Conservation (phyloP, 441 rosid genomes). For the Mallotus repandus region DNA sequence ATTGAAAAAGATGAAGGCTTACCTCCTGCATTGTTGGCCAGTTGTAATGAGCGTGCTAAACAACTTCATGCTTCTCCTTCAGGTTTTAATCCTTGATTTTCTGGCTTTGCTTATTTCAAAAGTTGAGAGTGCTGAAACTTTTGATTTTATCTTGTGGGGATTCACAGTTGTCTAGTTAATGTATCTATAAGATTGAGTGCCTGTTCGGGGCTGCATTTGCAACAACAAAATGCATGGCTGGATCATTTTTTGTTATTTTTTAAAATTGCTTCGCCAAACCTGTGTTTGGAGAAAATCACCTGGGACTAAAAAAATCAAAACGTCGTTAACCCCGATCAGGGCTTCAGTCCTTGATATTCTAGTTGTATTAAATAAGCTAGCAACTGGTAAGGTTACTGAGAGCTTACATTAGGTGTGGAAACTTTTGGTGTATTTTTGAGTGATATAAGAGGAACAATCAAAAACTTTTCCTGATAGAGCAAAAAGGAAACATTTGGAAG, state of each 20-base stretch:
- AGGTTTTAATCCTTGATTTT: slow-evolving; percentile 42
- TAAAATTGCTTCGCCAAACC: too few species aligned
- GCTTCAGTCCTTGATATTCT: too few species aligned
- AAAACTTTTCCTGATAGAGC: not conserved
- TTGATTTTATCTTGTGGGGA: slow-evolving; percentile 2
- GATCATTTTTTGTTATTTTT: too few species aligned
- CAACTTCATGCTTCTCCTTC: slow-evolving; percentile 93
- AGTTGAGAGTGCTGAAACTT: not conserved
- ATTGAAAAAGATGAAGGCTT: slow-evolving; percentile 71
- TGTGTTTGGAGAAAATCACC: too few species aligned
- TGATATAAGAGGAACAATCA: not conserved
- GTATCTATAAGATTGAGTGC: too few species aligned
- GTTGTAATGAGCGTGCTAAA: slow-evolving; percentile 90
- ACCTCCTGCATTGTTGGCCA: slow-evolving; percentile 91
- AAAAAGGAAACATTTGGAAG: not conserved
- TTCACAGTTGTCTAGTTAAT: not conserved
- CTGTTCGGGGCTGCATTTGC: too few species aligned
- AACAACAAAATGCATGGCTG: too few species aligned
- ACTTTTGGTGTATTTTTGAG: not conserved
- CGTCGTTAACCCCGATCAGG: too few species aligned
- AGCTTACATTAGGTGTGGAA: not conserved
- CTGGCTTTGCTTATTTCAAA: not conserved
- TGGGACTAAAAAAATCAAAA: too few species aligned
- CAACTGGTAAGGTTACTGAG: not conserved
- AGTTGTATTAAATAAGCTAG: not conserved